Evolutionary conservation across 2,329 filamentous ascomycete species (phyloP).

Genomic region (Beauveria australis): DNA sequence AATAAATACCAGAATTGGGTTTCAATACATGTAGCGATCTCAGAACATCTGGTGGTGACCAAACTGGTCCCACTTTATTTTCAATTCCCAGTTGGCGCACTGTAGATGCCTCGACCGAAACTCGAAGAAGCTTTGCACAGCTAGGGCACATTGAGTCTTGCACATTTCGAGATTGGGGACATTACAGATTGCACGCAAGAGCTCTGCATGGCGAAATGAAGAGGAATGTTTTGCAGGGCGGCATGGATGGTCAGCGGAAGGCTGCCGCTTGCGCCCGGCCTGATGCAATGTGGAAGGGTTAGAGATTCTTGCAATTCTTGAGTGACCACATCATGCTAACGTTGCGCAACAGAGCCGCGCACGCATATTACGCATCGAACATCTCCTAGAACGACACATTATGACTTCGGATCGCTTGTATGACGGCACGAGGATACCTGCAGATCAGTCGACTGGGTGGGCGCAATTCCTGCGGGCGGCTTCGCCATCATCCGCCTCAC

Average conservation of each 20-base stretch:
- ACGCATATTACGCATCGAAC: neutral
- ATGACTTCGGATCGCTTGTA: neutral
- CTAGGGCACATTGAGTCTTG: neutral
- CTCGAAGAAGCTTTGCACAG: neutral
- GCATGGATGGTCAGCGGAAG: slow-evolving; percentile 23
- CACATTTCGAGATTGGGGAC: neutral
- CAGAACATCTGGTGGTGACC: neutral
- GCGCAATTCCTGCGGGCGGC: neutral
- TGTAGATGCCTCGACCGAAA: too few species aligned
- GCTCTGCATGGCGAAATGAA: slow-evolving; percentile 19
- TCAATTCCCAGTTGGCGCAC: neutral
- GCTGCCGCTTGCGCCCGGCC: slow-evolving; percentile 15
- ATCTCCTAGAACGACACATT: neutral
- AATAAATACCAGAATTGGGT: neutral
- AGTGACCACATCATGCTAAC: neutral
- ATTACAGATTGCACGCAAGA: neutral
- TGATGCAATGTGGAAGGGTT: neutral
- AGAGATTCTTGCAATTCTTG: neutral
- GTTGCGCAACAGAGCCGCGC: neutral
- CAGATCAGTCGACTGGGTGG: neutral
- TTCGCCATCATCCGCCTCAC: neutral
- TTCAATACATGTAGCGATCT: neutral
- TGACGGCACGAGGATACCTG: neutral
- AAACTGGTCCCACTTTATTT: slow-evolving; percentile 2
- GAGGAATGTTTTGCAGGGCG: slow-evolving; percentile 29